Evolutionary conservation across 2,329 filamentous ascomycete genomes (phyloP).

Genomic region (Coleophoma cylindrospora): DNA sequence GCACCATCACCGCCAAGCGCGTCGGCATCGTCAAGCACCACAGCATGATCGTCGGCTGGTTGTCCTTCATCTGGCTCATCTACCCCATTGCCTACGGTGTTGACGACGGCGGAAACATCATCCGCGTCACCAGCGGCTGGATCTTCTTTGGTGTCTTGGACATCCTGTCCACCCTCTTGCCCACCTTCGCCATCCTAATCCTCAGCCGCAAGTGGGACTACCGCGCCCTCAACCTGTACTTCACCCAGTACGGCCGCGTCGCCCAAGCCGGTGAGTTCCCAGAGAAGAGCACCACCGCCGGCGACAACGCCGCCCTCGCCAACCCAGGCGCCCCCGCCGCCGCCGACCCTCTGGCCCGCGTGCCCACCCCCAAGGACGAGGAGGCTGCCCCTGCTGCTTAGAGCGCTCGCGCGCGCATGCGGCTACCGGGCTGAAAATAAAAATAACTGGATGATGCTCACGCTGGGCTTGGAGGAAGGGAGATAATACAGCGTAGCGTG

Average conservation of each 20-base stretch:
- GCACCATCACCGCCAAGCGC: conserved; percentile 46
- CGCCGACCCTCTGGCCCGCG: too few relatives aligned
- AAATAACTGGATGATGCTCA: too few relatives aligned
- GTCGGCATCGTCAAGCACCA: conserved; percentile 52
- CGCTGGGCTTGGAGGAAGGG: too few relatives aligned
- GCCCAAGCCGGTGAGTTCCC: conserved; percentile 8
- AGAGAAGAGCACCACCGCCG: conserved; percentile 5
- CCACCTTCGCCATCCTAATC: conserved; percentile 8
- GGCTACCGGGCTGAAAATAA: too few relatives aligned
- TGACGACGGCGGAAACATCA: conserved; percentile 58
- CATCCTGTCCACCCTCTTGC: conserved; percentile 53
- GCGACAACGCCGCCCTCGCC: too few relatives aligned
- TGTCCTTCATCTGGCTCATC: conserved; percentile 55
- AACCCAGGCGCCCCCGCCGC: too few relatives aligned
- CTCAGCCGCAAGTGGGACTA: conserved; percentile 14
- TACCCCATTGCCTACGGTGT: conserved; percentile 63
- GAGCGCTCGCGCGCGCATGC: too few relatives aligned
- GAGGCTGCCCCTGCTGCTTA: too few relatives aligned
- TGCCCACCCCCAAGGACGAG: too few relatives aligned
- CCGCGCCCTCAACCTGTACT: conserved; percentile 17
- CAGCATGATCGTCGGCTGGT: conserved; percentile 48
- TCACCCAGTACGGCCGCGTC: conserved; percentile 22
- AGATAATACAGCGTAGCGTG: too few relatives aligned
- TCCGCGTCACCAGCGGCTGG: conserved; percentile 58
- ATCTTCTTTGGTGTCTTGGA: conserved; percentile 66